Conservation (phyloP, 768 basidiomycete genomes). For the Hysterangium stoloniferum region DNA sequence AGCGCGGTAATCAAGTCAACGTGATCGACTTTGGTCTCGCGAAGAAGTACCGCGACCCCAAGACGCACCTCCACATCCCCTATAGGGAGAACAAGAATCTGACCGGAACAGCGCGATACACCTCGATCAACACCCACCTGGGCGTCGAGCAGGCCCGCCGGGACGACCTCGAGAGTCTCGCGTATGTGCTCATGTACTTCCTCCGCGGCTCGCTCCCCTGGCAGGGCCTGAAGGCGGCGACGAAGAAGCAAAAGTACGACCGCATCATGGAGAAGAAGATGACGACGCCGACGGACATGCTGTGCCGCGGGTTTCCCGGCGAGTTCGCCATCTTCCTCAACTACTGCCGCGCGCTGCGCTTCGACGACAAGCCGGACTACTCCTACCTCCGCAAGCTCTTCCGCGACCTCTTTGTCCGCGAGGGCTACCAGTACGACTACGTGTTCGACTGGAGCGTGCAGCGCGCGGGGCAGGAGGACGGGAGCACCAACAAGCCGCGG, state of each 20-base stretch:
- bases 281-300: conserved; percentile 93
- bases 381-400: conserved; percentile 99
- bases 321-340: conserved; percentile 99
- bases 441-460: conserved; percentile 99
- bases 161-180: conserved; percentile 96
- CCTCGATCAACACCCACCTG: conserved; percentile 97
- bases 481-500: conserved; percentile 27
- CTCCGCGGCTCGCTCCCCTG: conserved; percentile 95
- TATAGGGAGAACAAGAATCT: conserved; percentile 99
- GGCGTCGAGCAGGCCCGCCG: conserved; percentile 98
- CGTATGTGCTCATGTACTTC: conserved; percentile 99
- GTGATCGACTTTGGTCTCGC: conserved; percentile 95
- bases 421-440: conserved; percentile 98
- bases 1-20: conserved; percentile 99
- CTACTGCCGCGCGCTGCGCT: conserved; percentile 97
- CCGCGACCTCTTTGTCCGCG: conserved; percentile 94
- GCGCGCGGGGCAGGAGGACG: conserved; percentile 62
- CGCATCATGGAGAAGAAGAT: conserved; percentile 99
- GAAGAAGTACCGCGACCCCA: conserved; percentile 99
- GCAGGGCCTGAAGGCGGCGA: conserved; percentile 99
- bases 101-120: conserved; percentile 98
- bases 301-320: conserved; percentile 99
- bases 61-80: conserved; percentile 98
- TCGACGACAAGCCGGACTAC: conserved; percentile 99
- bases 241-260: conserved; percentile 99